phyloP scores from a whole-genome alignment of 1,284 basidiomycete species.

The Crocinoboletus sp. region DNA sequence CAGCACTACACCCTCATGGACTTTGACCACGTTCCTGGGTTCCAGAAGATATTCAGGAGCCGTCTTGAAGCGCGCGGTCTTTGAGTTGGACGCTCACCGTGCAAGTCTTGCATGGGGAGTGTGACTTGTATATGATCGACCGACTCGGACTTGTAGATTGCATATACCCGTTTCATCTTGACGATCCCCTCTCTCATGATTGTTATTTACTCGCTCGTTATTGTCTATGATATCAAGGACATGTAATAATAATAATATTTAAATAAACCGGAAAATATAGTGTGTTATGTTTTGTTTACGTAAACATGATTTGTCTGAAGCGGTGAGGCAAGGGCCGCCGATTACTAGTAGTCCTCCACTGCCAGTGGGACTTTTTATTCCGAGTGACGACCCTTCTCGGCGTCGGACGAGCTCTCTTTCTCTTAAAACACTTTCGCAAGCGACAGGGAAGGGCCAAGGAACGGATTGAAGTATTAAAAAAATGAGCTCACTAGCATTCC shows the following conservation, averaged over 20 bases:
- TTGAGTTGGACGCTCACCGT: neutral
- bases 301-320: slow-evolving; percentile 4
- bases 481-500: slow-evolving; percentile 52
- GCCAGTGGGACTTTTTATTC: neutral
- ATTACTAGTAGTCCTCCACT: neutral
- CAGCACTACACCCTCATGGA: slow-evolving; percentile 29
- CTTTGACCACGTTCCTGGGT: slow-evolving; percentile 26
- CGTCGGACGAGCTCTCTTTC: neutral
- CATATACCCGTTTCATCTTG: too few relatives aligned
- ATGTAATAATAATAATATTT: too few relatives aligned
- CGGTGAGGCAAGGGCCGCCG: too few relatives aligned
- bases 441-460: neutral
- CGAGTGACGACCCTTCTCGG: neutral
- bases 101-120: too few relatives aligned
- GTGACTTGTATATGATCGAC: too few relatives aligned
- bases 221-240: neutral
- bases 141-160: too few relatives aligned
- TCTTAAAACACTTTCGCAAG: neutral
- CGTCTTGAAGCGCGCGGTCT: slow-evolving; percentile 27
- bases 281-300: neutral
- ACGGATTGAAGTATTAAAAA: neutral
- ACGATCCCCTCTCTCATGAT: neutral
- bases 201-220: neutral
- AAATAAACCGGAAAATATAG: too few relatives aligned
- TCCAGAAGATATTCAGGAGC: slow-evolving; percentile 26